Conservation (phyloP, 345 rosid genomes). For the Trapa incisa region DNA sequence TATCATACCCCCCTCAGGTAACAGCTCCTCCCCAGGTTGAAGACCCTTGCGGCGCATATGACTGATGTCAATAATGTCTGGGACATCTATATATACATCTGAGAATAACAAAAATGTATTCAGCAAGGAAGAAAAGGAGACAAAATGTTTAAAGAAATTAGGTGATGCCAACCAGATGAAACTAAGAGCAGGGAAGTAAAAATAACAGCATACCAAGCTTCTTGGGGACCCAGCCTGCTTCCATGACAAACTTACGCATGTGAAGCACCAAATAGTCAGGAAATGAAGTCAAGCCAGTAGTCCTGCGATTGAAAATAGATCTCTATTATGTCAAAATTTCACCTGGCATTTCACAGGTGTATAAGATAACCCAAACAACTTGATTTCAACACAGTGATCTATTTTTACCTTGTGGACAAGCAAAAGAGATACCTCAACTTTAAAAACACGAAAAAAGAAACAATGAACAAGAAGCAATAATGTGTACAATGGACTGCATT, state of each 20-base stretch:
- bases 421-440: neutral
- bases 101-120: conserved; percentile 10
- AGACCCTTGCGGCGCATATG: conserved; percentile 94
- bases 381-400: neutral
- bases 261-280: conserved; percentile 95
- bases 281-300: conserved; percentile 83
- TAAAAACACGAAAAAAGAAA: neutral
- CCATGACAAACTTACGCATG: conserved; percentile 95
- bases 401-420: neutral
- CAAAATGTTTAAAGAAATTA: conserved; percentile 1
- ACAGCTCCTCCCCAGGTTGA: conserved; percentile 84
- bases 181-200: conserved; percentile 7
- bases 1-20: conserved; percentile 56
- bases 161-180: conserved; percentile 4
- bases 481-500: neutral
- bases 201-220: conserved; percentile 58
- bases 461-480: neutral
- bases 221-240: conserved; percentile 97
- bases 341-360: neutral
- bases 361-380: neutral
- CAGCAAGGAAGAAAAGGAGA: too few relatives aligned
- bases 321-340: too few relatives aligned
- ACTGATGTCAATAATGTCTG: conserved; percentile 80
- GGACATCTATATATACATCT: conserved; percentile 96
- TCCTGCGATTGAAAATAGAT: conserved; percentile 36